Conservation (phyloP, 768 basidiomycete genomes). For the Podaxis sp. region DNA sequence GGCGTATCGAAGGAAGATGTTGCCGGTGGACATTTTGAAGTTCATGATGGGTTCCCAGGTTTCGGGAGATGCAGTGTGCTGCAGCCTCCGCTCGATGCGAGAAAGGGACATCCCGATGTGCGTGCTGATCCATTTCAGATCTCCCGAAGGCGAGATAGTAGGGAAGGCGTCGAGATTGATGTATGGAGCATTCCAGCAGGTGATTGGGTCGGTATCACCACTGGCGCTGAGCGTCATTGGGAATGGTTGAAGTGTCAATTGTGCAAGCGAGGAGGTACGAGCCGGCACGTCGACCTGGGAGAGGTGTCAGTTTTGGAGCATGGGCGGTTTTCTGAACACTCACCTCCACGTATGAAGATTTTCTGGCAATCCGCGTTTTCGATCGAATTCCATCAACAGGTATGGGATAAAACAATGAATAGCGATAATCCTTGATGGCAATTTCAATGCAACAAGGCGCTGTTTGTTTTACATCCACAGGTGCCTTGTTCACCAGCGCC, state of each 20-base stretch:
- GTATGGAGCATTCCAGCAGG: constrained; percentile 26
- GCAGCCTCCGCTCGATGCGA: constrained; percentile 13
- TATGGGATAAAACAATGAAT: constrained; percentile 34
- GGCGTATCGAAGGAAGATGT: constrained; percentile 15
- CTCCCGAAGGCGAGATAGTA: constrained; percentile 11
- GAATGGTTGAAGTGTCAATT: constrained; percentile 22
- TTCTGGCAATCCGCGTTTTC: constrained; percentile 47
- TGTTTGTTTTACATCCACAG: constrained; percentile 20
- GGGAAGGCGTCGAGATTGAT: constrained; percentile 25
- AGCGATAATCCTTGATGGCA: constrained; percentile 20
- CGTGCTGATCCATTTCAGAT: constrained; percentile 19
- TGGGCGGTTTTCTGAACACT: constrained; percentile 17
- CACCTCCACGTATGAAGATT: constrained; percentile 47
- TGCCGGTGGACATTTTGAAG: constrained; percentile 19
- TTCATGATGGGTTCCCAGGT: constrained; percentile 15
- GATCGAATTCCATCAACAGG: constrained; percentile 32
- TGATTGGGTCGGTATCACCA: constrained; percentile 14
- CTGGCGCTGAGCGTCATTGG: constrained; percentile 16
- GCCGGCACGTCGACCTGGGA: constrained; percentile 23
- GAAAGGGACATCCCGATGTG: constrained; percentile 21
- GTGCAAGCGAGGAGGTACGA: constrained; percentile 13
- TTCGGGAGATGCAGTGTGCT: constrained; percentile 1
- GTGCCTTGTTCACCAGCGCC: constrained; percentile 18
- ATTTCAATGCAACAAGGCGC: constrained; percentile 29
- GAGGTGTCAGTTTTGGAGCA: not conserved